Evolutionary conservation across 768 basidiomycete species (phyloP).

Genomic region (Trametes elegans): DNA sequence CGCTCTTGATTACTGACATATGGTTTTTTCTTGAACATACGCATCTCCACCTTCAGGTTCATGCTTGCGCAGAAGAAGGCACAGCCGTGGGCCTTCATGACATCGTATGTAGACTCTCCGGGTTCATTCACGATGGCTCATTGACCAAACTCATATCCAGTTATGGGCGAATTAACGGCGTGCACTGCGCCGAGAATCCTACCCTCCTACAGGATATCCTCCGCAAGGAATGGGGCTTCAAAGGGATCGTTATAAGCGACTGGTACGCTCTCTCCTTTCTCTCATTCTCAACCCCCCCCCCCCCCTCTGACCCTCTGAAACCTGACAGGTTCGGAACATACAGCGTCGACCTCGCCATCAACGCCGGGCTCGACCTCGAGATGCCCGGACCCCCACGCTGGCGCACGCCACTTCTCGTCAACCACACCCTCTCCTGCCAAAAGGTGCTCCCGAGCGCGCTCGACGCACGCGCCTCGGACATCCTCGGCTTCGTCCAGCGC

Average conservation of each 20-base stretch:
- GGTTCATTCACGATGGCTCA: not conserved
- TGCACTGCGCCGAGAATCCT: slow-evolving; percentile 44
- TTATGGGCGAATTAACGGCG: slow-evolving; percentile 44
- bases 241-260: slow-evolving; percentile 48
- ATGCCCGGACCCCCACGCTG: slow-evolving; percentile 45
- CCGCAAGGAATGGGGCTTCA: slow-evolving; percentile 48
- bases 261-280: slow-evolving; percentile 31
- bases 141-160: slow-evolving; percentile 23
- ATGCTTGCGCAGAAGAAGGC: slow-evolving; percentile 67
- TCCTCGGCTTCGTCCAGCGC: slow-evolving; percentile 57
- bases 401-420: slow-evolving; percentile 36
- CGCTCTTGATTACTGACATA: no score
- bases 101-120: slow-evolving; percentile 40
- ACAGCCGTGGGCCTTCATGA: slow-evolving; percentile 66
- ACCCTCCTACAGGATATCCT: slow-evolving; percentile 41
- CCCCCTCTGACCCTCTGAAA: not conserved
- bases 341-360: slow-evolving; percentile 40
- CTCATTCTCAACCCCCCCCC: not conserved
- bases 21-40: no score
- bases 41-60: no score
- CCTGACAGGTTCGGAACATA: slow-evolving; percentile 41
- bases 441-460: slow-evolving; percentile 49
- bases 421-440: slow-evolving; percentile 43
- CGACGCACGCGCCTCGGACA: slow-evolving; percentile 47
- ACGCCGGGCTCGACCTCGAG: slow-evolving; percentile 49